Percentiles rank a stretch among this genome's conserved stretches.
phyloP scores from a whole-genome alignment of 805 yeast species.

The Yarrowia sp. region DNA sequence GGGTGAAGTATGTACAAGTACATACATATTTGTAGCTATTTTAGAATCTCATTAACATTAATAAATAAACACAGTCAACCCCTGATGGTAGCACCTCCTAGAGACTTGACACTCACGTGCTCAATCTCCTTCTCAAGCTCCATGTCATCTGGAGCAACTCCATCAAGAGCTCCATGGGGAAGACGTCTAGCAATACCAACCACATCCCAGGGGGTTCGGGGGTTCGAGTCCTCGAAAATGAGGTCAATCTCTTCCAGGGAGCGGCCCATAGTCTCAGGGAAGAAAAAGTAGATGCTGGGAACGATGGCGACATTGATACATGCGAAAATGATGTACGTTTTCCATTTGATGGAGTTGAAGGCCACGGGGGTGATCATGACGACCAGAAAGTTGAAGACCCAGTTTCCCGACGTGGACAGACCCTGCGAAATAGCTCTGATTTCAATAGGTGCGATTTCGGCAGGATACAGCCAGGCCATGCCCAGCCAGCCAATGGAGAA shows the following conservation, averaged over 20 bases:
- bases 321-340: conserved; percentile 7
- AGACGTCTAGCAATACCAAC: conserved; percentile 4
- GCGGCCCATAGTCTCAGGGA: conserved; percentile 30
- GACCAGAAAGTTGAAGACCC: conserved; percentile 8
- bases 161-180: conserved; percentile 1
- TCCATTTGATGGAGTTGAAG: conserved; percentile 21
- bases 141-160: not conserved
- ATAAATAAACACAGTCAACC: not conserved
- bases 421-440: conserved; percentile 16
- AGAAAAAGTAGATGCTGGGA: conserved; percentile 14
- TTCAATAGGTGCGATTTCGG: conserved; percentile 13
- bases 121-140: conserved; percentile 4
- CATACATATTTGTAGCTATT: too few relatives aligned
- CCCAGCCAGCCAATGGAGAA: conserved; percentile 32
- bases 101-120: not conserved
- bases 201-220: conserved; percentile 21
- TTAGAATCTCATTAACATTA: not conserved
- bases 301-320: conserved; percentile 18
- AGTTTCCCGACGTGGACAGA: conserved; percentile 14
- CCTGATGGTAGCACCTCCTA: not conserved
- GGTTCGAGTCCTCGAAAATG: conserved; percentile 44
- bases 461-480: conserved; percentile 17
- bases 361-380: conserved; percentile 27
- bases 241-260: conserved; percentile 19
- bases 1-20: too few relatives aligned